phyloP scores from a whole-genome alignment of 495 filamentous ascomycete genomes.

The Elasticomyces elasticus region DNA sequence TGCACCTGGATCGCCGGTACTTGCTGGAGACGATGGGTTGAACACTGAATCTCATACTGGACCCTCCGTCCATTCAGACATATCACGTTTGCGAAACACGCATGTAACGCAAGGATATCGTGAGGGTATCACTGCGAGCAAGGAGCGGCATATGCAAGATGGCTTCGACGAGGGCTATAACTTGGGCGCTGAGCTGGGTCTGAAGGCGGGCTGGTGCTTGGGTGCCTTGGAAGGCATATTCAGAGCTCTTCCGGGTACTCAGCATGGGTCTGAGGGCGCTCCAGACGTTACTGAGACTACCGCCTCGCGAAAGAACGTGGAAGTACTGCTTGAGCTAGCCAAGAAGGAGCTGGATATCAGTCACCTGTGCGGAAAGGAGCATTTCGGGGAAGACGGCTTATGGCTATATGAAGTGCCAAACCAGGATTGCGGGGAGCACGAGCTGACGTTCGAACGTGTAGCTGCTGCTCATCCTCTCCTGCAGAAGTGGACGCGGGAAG shows the following conservation, averaged over 20 bases:
- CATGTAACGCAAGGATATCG: slow-evolving; percentile 86
- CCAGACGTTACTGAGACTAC: not conserved
- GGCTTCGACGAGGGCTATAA: slow-evolving; percentile 86
- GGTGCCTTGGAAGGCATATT: slow-evolving; percentile 61
- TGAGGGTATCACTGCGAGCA: slow-evolving; percentile 67
- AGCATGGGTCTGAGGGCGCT: not conserved
- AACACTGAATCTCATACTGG: not conserved
- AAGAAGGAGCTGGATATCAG: slow-evolving; percentile 50
- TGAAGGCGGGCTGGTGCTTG: slow-evolving; percentile 57
- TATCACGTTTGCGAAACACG: slow-evolving; percentile 60
- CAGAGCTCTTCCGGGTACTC: slow-evolving; percentile 13
- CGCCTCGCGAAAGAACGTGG: too few relatives aligned
- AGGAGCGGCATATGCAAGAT: slow-evolving; percentile 57
- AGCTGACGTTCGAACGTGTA: slow-evolving; percentile 42
- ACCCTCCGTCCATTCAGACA: slow-evolving; percentile 42
- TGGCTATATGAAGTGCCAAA: slow-evolving; percentile 50
- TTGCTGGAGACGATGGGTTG: not conserved
- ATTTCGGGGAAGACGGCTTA: slow-evolving; percentile 49
- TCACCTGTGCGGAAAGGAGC: slow-evolving; percentile 52
- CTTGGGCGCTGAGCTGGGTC: slow-evolving; percentile 68
- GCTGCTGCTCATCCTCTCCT: slow-evolving; percentile 52
- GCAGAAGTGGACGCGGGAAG: slow-evolving; percentile 41
- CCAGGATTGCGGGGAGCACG: slow-evolving; percentile 28
- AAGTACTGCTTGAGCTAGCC: slow-evolving; percentile 42
- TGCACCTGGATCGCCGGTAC: slow-evolving; percentile 22